These are phyloP conservation scores for Lathyrus oleraceus DNA, from an alignment of 306 rosid species.

Conservation along the genomic window DNA sequence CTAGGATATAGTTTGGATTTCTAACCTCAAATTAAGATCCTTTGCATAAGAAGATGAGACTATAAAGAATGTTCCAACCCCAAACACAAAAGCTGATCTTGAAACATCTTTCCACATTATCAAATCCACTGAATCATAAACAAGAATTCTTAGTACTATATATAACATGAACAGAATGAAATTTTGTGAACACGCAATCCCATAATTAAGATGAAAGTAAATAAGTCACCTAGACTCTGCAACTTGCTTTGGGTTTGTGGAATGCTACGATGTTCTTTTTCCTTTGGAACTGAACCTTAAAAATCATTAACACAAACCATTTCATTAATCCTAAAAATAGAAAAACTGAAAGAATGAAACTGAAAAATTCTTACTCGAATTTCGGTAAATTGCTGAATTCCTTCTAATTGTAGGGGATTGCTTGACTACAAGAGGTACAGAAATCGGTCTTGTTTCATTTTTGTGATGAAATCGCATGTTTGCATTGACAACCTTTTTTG, in stretches of 20 bases:
- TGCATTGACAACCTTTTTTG: slow-evolving; percentile 36
- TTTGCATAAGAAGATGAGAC: slow-evolving; percentile 68
- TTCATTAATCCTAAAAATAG: neutral
- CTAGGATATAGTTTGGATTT: slow-evolving; percentile 2
- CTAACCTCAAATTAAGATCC: slow-evolving; percentile 74
- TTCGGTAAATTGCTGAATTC: slow-evolving; percentile 45
- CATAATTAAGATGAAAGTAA: slow-evolving; percentile 29
- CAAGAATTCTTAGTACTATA: slow-evolving; percentile 19
- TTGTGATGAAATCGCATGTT: slow-evolving; percentile 45
- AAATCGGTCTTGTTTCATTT: slow-evolving; percentile 38
- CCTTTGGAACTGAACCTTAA: slow-evolving; percentile 40
- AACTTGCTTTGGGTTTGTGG: slow-evolving; percentile 71
- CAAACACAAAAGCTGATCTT: slow-evolving; percentile 78
- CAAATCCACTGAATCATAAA: slow-evolving; percentile 64
- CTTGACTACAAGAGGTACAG: slow-evolving; percentile 43
- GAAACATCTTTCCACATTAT: slow-evolving; percentile 88
- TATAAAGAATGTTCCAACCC: slow-evolving; percentile 68
- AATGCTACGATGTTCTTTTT: slow-evolving; percentile 43
- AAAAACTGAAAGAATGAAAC: neutral
- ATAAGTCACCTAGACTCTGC: slow-evolving; percentile 66
- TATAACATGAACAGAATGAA: slow-evolving; percentile 15
- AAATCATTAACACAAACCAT: neutral
- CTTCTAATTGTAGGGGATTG: slow-evolving; percentile 48
- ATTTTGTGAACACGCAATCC: neutral
- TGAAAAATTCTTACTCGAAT: slow-evolving; percentile 45